A percentile compares a stretch with the other conserved stretches of the same genome.
Evolutionary conservation across 495 filamentous ascomycete species (phyloP).

Genomic region (Sabuloglossum arenarium): DNA sequence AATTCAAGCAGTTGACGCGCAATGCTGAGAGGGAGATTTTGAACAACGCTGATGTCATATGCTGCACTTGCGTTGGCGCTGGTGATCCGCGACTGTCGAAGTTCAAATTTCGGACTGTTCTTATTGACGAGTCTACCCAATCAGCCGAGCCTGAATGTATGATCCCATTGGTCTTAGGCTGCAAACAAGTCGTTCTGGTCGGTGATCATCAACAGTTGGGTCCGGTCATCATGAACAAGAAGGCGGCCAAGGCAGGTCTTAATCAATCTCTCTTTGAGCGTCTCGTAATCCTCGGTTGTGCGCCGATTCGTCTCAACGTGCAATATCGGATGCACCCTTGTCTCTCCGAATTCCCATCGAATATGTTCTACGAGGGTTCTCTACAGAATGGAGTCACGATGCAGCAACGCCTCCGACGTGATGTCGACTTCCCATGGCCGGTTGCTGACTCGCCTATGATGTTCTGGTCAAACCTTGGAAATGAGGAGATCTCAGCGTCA

Average conservation of each 20-base stretch:
- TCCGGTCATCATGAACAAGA: conserved; percentile 99
- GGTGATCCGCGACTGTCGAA: conserved; percentile 89
- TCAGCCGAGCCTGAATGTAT: conserved; percentile 99
- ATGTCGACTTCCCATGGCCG: conserved; percentile 98
- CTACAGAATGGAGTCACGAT: conserved; percentile 93
- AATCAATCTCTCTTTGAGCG: conserved; percentile 97
- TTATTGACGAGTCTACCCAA: conserved; percentile 97
- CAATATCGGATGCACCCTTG: conserved; percentile 99
- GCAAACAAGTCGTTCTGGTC: conserved; percentile 95
- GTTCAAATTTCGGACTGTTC: conserved; percentile 91
- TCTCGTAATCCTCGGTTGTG: conserved; percentile 79
- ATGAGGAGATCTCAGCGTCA: conserved; percentile 93
- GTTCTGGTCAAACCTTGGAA: conserved; percentile 98
- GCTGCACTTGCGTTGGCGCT: conserved; percentile 95
- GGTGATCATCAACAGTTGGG: conserved; percentile 97
- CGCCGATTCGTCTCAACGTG: conserved; percentile 83
- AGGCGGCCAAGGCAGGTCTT: conserved; percentile 89
- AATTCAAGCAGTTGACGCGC: conserved; percentile 84
- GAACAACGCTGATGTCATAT: conserved; percentile 92
- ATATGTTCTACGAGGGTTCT: conserved; percentile 99
- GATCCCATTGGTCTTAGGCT: conserved; percentile 93
- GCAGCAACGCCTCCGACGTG: conserved; percentile 65
- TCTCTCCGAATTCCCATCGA: conserved; percentile 92
- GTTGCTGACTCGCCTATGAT: conserved; percentile 92
- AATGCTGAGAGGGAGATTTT: conserved; percentile 90